phyloP scores from a whole-genome alignment of 352 stramenopile genomes.

The Phytopythium boreale region DNA sequence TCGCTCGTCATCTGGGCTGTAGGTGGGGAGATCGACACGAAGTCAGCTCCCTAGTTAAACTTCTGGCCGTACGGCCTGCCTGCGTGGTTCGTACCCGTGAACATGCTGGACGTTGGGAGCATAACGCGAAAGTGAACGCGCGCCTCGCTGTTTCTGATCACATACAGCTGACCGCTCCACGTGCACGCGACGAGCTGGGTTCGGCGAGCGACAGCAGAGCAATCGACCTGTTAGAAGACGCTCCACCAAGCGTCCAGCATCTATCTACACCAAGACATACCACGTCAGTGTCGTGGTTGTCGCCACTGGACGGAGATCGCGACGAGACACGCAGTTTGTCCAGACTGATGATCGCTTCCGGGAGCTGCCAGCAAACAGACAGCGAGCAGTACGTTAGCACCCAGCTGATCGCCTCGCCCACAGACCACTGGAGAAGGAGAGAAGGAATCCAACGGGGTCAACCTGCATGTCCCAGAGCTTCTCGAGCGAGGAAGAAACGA shows the following conservation, averaged over 20 bases:
- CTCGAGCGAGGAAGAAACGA: conserved; percentile 34
- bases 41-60: neutral
- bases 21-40: neutral
- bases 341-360: conserved; percentile 47
- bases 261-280: conserved; percentile 11
- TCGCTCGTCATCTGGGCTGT: neutral
- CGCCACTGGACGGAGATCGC: neutral
- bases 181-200: conserved; percentile 62
- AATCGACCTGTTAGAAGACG: neutral
- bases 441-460: neutral
- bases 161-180: conserved; percentile 66
- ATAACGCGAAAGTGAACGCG: conserved; percentile 65
- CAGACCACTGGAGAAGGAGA: neutral
- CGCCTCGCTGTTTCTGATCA: conserved; percentile 34
- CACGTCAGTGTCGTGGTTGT: conserved; percentile 3
- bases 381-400: neutral
- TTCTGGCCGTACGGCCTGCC: neutral
- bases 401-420: neutral
- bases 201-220: neutral
- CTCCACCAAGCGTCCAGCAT: neutral
- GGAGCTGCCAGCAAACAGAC: conserved; percentile 26
- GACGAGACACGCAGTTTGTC: conserved; percentile 26
- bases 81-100: conserved; percentile 44
- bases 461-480: conserved; percentile 52
- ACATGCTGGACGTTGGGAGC: conserved; percentile 54